Base-by-base conservation (phyloP, 257 asterid genomes). In the Mitragyna speciosa region DNA sequence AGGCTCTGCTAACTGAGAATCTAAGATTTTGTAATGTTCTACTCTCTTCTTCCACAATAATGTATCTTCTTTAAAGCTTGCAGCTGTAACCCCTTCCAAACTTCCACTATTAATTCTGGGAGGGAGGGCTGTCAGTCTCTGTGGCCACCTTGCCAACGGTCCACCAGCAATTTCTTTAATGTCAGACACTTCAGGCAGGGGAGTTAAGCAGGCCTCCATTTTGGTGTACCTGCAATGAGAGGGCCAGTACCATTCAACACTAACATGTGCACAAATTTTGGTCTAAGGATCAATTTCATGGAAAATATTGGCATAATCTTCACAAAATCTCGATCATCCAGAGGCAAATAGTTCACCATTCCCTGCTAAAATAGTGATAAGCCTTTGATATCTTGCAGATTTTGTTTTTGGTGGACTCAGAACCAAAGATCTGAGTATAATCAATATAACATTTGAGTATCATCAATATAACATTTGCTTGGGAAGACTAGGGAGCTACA, bases 131-230 rank as follows among this genome's bases (percentile, higher is more conserved):
- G 91, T 89, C 77, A 93, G 78, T 72, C 98, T 87, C 84, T 89
- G 90, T 0, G 99, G 99, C 99, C 99, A 95, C 8, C 89, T 91
- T 0, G 87, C 86, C 19, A 93, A 63, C 12, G 70, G 72, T 58
- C 98, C 97, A 24, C 99, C 98, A 0, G 98, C 86, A 0, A 86
- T 79, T 75, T 95, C 96, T 67, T 74, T 88, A 70, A 88, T 33
- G 79, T 85, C 87, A 1, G 97, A 87, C 24, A 91, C 98, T 66
- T 95, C 94, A 0, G 99, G 98, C 26, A 95, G 84, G 20, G 97
- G 97, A 73, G 94, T 92, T 75, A 95, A 76, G 77, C 99, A 95
- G 9, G 93, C 82, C 73, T 92, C 99, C 90, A 95, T 83, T 88
- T 92, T 93, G 17, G 97, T 91, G 85, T 91, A 79, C 99, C 99